Evolutionary conservation across 768 basidiomycete species (phyloP), one percentile per base, ranked within the genome.

Genomic region (Rhodosporidiobolus odoratus): DNA sequence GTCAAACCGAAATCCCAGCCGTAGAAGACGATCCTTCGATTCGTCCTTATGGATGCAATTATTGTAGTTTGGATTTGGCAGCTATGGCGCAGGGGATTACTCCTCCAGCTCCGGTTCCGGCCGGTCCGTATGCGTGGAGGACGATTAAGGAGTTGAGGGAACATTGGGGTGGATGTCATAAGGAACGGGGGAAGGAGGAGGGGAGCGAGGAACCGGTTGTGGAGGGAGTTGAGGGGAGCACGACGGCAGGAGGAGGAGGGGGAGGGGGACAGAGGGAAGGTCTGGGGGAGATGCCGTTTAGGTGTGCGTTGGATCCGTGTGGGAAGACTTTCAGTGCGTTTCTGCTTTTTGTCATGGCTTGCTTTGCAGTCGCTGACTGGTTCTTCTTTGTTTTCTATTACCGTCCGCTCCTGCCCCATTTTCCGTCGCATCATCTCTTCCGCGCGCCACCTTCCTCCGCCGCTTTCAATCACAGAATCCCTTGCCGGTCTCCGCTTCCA

Each of bases 251-350:
- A 43, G 25, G 60, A 37, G 21, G 41, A 59, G 15, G 62, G 63
- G 19, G 43, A 30, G 43, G 53, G n/a, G 25, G 4, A 38, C 35
- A 57, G 54, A 23, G 43, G 43, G 43, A 23, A 45, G 43, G 43
- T 13, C 43, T 13, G 43, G 13, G 23, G 34, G 70, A 75, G 41
- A 54, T 65, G 61, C 74, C 74, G 56, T 75, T 66, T 45, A 27
- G 74, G 52, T 75, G 74, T 23, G 70, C 74, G 59, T 34, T 75
- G 25, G 70, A 71, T n/a, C 74, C 74, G 30, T 75, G 74, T 43
- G 74, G 67, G 40, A 75, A 75, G 68, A 75, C 68, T 8, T 75
- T 75, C 67, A 74, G 69, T 73, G 58, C 34, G 72, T 60, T 34
- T 19, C 53, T 23, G 35, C 13, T 40, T 37, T 21, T 9, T 21